Evolutionary conservation across 2,329 filamentous ascomycete species (phyloP).

Genomic region (Sphaerostilbella broomeana): DNA sequence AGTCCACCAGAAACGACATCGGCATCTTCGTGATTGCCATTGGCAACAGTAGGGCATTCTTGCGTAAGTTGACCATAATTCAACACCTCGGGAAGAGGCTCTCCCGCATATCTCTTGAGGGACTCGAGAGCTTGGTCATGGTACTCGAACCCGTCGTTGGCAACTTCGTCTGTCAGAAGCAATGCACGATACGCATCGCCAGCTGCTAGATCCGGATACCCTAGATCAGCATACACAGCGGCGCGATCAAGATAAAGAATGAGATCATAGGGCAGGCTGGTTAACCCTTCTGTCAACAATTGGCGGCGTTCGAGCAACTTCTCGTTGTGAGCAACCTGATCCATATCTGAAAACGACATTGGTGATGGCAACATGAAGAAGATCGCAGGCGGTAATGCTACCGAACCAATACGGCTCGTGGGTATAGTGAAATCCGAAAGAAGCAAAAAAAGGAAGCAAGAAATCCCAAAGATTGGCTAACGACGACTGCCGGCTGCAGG

Average conservation of each 20-base stretch:
- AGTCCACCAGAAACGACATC: slow-evolving; percentile 34
- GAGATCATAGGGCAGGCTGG: slow-evolving; percentile 51
- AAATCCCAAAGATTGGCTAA: neutral
- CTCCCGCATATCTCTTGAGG: slow-evolving; percentile 31
- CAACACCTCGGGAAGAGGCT: slow-evolving; percentile 39
- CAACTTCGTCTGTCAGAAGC: slow-evolving; percentile 75
- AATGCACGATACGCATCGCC: slow-evolving; percentile 88
- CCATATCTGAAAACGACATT: slow-evolving; percentile 25
- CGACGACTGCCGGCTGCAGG: too few species aligned
- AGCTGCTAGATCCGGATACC: slow-evolving; percentile 82
- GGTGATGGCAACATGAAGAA: slow-evolving; percentile 6
- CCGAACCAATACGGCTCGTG: slow-evolving; percentile 1
- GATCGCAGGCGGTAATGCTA: slow-evolving; percentile 2
- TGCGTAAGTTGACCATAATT: slow-evolving; percentile 36
- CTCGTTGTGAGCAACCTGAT: slow-evolving; percentile 32
- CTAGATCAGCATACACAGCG: slow-evolving; percentile 62
- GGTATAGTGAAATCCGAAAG: neutral
- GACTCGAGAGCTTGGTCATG: slow-evolving; percentile 59
- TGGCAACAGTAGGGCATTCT: slow-evolving; percentile 27
- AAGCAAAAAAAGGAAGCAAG: neutral
- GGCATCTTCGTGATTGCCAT: slow-evolving; percentile 28
- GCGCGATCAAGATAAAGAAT: slow-evolving; percentile 65
- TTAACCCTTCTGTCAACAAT: slow-evolving; percentile 49
- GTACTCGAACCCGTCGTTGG: slow-evolving; percentile 75
- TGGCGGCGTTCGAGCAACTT: slow-evolving; percentile 48